Percentiles rank a stretch among this genome's conserved stretches.
Conservation (phyloP, 1,284 basidiomycete species). For the Pholiota adiposa region DNA sequence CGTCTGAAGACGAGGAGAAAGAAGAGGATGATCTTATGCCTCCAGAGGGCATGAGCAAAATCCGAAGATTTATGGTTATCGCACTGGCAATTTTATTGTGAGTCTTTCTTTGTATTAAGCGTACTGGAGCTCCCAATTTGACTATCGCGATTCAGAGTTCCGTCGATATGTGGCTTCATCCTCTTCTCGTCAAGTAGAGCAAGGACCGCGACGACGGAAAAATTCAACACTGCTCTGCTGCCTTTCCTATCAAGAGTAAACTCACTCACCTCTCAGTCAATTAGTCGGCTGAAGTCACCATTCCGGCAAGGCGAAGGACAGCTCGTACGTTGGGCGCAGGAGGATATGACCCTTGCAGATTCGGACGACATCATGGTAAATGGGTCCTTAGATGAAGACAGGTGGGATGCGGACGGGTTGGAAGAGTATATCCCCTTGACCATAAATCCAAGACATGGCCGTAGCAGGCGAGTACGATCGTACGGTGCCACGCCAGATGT, state of each 20-base stretch:
- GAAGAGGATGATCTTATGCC: slow-evolving; percentile 27
- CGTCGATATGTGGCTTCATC: slow-evolving; percentile 16
- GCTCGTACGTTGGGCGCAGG: slow-evolving; percentile 37
- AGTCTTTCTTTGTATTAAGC: slow-evolving; percentile 7
- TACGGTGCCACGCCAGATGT: slow-evolving; percentile 29
- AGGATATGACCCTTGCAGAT: slow-evolving; percentile 35
- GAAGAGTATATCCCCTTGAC: slow-evolving; percentile 37
- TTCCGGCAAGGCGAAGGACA: slow-evolving; percentile 31
- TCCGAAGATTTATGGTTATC: slow-evolving; percentile 27
- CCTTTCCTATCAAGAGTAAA: slow-evolving; percentile 24
- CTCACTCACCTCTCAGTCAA: slow-evolving; percentile 18
- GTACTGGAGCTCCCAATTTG: background rate
- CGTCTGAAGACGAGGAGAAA: slow-evolving; percentile 17
- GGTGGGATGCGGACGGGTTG: slow-evolving; percentile 26
- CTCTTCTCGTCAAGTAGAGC: slow-evolving; percentile 26
- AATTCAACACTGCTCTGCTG: slow-evolving; percentile 21
- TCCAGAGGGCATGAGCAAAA: slow-evolving; percentile 12
- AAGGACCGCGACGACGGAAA: slow-evolving; percentile 26
- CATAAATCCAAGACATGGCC: slow-evolving; percentile 24
- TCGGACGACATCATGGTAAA: slow-evolving; percentile 36
- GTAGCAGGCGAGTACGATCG: slow-evolving; percentile 18
- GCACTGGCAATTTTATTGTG: slow-evolving; percentile 28
- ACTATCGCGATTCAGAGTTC: background rate
- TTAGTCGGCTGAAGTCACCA: slow-evolving; percentile 16
- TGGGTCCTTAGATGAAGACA: slow-evolving; percentile 21